Evolutionary conservation across 2,329 filamentous ascomycete genomes (phyloP), one percentile per base, ranked within the genome.

Genomic region (Colletotrichum trifolii): DNA sequence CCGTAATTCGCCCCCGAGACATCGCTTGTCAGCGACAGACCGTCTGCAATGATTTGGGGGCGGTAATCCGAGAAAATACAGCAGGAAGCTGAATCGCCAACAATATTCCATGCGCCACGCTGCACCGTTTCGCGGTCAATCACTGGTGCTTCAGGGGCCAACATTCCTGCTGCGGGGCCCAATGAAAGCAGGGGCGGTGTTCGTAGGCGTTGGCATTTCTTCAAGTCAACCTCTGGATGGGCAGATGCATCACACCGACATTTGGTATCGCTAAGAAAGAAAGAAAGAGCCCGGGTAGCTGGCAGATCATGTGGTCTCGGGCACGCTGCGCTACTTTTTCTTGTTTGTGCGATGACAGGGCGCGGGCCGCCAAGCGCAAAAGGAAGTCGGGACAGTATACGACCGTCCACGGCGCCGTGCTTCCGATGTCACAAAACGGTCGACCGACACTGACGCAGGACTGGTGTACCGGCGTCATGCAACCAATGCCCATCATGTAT

Each of bases 221-320:
- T 56, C 52, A 55, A 50, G 25, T 45, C 39, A 49, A 17, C 8
- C 47, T 61, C 38, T 65, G 57, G 50, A 57, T 61, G 62, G 62
- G 35, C 17, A 25, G 47, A 46, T 53, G 54, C 60, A 54, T 64
- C 60, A 66, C 64, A 66, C 64, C 64, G 60, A 66, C 64, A 64
- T 66, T 66, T 66, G 60, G 40, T 12, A 50, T 50, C 17, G 58
- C 40, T 33, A 50, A 58, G 13, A 38, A 49, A 13, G 35, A 15
- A 43, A 47, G 17, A 35, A 43, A 25, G 4, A 4, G 25, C 25
- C 25, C 25, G 25, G 4, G 25, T 25, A 25, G 25, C 25, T 25
- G 4, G 25, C 15, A 48, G 15, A 56, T 66, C 64, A 66, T 64
- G 54, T 64, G 64, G 54, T 45, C 33, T 38, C 38, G 49, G 43